Percentiles rank a stretch among this genome's conserved stretches.
phyloP scores from a whole-genome alignment of 2,329 filamentous ascomycete genomes.

The Nothophoma quercina region DNA sequence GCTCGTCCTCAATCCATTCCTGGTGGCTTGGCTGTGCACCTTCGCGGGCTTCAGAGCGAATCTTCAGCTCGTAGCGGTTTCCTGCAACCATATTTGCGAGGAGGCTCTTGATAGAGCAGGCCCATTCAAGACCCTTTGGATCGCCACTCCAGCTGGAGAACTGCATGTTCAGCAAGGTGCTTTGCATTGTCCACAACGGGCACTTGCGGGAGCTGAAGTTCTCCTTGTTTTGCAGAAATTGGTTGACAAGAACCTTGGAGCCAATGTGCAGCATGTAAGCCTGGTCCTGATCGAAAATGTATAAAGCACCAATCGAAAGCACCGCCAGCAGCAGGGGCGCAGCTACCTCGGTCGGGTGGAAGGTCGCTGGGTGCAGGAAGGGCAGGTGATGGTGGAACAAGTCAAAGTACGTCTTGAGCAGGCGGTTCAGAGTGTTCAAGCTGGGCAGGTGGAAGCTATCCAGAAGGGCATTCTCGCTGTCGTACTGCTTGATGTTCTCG shows the following conservation, averaged over 20 bases:
- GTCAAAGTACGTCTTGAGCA: conserved; percentile 94
- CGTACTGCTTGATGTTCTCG: conserved; percentile 82
- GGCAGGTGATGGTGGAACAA: conserved; percentile 96
- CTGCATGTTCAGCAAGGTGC: conserved; percentile 95
- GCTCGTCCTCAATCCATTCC: conserved; percentile 97
- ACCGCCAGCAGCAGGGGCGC: conserved; percentile 87
- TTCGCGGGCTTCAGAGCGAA: conserved; percentile 87
- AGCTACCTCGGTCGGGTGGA: conserved; percentile 79
- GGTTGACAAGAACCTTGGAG: conserved; percentile 95
- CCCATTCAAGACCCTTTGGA: conserved; percentile 96
- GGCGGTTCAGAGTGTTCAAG: conserved; percentile 83
- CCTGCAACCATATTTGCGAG: conserved; percentile 98
- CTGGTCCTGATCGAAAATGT: conserved; percentile 96
- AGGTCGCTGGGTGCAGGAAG: conserved; percentile 92
- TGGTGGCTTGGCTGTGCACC: conserved; percentile 76
- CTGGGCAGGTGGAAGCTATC: conserved; percentile 90
- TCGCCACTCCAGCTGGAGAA: conserved; percentile 99
- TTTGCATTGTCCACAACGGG: conserved; percentile 97
- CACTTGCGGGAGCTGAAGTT: conserved; percentile 98
- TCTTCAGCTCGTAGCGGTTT: conserved; percentile 94
- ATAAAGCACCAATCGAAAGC: conserved; percentile 92
- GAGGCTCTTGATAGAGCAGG: conserved; percentile 97
- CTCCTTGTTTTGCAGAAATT: conserved; percentile 97
- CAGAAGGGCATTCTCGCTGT: conserved; percentile 81
- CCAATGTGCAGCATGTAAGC: conserved; percentile 97